Evolutionary conservation across 352 stramenopile species (phyloP).

Genomic region (Hyaloperonospora arabidopsidis): DNA sequence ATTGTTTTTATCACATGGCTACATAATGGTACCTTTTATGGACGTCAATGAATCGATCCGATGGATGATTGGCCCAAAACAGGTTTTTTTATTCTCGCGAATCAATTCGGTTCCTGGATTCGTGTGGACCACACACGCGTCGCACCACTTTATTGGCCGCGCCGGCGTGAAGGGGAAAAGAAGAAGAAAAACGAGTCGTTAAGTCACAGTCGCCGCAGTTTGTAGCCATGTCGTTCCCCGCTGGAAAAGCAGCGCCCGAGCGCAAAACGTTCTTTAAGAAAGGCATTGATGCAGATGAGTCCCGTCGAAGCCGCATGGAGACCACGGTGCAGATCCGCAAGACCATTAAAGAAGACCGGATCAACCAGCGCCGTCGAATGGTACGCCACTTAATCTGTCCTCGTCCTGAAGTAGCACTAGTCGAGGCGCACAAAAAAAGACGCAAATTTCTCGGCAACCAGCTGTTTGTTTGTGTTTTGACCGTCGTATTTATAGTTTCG

Average conservation of each 20-base stretch:
- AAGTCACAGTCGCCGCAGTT: too few relatives aligned
- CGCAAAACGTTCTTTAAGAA: conserved; percentile 86
- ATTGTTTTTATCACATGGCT: too few relatives aligned
- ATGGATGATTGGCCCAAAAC: too few relatives aligned
- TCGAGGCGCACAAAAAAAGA: not conserved
- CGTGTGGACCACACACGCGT: conserved; percentile 17
- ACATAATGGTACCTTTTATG: too few relatives aligned
- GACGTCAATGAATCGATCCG: too few relatives aligned
- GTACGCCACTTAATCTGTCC: conserved; percentile 12
- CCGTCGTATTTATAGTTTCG: too few relatives aligned
- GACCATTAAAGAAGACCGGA: conserved; percentile 70
- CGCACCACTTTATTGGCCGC: conserved; percentile 17
- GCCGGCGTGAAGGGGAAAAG: conserved; percentile 23
- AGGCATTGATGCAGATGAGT: conserved; percentile 74
- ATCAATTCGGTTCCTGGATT: conserved; percentile 12
- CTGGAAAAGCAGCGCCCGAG: conserved; percentile 32
- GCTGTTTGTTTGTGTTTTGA: too few relatives aligned
- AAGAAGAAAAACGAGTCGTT: too few relatives aligned
- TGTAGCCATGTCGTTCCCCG: conserved; percentile 52
- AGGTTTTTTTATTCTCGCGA: too few relatives aligned
- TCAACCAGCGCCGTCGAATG: conserved; percentile 82
- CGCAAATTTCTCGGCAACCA: too few relatives aligned
- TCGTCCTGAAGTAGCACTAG: not conserved
- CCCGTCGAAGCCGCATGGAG: conserved; percentile 65
- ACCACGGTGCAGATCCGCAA: conserved; percentile 85